Conservation (phyloP, 805 yeast genomes). For the Schwanniomyces vanrijiae region DNA sequence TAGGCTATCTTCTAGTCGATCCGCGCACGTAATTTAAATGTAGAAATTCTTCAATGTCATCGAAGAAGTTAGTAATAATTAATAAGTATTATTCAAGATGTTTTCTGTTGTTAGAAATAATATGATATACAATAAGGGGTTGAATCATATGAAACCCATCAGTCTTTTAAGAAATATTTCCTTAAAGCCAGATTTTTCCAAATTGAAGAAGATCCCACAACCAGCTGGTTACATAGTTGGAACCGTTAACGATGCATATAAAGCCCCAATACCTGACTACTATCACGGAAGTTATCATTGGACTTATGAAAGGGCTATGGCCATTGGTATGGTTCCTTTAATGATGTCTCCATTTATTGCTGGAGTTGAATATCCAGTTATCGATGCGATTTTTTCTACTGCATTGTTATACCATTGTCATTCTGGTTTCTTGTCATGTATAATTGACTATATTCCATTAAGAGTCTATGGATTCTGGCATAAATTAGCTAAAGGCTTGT, state of each 20-base stretch:
- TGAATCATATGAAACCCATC: neutral
- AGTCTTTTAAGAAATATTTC: conserved; percentile 14
- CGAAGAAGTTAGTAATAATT: neutral
- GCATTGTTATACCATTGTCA: conserved; percentile 74
- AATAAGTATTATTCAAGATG: neutral
- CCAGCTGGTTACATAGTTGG: conserved; percentile 91
- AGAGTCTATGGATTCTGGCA: conserved; percentile 83
- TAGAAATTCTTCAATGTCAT: neutral
- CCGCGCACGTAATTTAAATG: neutral
- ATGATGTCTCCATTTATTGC: conserved; percentile 71
- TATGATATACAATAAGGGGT: neutral
- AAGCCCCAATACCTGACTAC: conserved; percentile 60
- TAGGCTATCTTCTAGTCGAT: neutral
- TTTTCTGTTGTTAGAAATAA: neutral
- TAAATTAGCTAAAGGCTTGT: conserved; percentile 62
- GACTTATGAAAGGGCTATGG: conserved; percentile 78
- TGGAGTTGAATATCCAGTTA: conserved; percentile 66
- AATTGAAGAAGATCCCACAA: conserved; percentile 61
- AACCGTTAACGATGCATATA: conserved; percentile 87
- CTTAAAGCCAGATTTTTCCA: conserved; percentile 46
- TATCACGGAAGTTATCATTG: conserved; percentile 89
- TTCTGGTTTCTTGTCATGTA: conserved; percentile 87
- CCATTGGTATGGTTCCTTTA: conserved; percentile 75
- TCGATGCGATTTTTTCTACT: conserved; percentile 71
- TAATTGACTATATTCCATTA: conserved; percentile 86